Percentiles rank a stretch among this genome's conserved stretches.
phyloP scores from a whole-genome alignment of 2,329 filamentous ascomycete genomes.

The Emmonsiellopsis sp. region DNA sequence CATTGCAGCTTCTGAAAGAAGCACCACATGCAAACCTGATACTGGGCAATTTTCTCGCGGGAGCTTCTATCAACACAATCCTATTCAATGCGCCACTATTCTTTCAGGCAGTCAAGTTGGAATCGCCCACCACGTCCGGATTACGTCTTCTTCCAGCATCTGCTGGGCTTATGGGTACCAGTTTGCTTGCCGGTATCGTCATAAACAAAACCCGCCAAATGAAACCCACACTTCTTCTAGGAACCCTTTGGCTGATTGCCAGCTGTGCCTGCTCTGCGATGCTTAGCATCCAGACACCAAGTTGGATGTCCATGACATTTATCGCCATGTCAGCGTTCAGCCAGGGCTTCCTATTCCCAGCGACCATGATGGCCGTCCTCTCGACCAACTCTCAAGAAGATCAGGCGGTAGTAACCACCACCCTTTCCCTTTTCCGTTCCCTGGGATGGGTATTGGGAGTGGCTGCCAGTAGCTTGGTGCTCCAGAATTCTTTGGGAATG shows the following conservation, averaged over 20 bases:
- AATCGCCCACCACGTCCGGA: conserved; percentile 61
- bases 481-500: conserved; percentile 59
- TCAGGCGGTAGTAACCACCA: conserved; percentile 61
- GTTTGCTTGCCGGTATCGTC: conserved; percentile 52
- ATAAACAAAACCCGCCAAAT: conserved; percentile 53
- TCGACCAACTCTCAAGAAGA: conserved; percentile 50
- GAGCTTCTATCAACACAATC: conserved; percentile 45
- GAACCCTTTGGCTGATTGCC: conserved; percentile 40
- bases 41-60: conserved; percentile 44
- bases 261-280: conserved; percentile 44
- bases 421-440: conserved; percentile 61
- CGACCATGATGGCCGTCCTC: conserved; percentile 54
- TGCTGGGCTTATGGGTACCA: conserved; percentile 45
- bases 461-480: conserved; percentile 57
- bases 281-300: conserved; percentile 45
- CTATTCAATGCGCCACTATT: conserved; percentile 65
- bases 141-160: conserved; percentile 59
- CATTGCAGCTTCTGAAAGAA: conserved; percentile 37
- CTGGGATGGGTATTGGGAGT: conserved; percentile 65
- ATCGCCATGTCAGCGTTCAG: conserved; percentile 50
- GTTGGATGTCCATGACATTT: conserved; percentile 45
- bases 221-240: conserved; percentile 50
- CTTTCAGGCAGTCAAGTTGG: conserved; percentile 65
- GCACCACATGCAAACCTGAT: conserved; percentile 41
- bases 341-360: conserved; percentile 56